phyloP scores from a whole-genome alignment of 106 monocot genomes.

The Ottelia alismoides region DNA sequence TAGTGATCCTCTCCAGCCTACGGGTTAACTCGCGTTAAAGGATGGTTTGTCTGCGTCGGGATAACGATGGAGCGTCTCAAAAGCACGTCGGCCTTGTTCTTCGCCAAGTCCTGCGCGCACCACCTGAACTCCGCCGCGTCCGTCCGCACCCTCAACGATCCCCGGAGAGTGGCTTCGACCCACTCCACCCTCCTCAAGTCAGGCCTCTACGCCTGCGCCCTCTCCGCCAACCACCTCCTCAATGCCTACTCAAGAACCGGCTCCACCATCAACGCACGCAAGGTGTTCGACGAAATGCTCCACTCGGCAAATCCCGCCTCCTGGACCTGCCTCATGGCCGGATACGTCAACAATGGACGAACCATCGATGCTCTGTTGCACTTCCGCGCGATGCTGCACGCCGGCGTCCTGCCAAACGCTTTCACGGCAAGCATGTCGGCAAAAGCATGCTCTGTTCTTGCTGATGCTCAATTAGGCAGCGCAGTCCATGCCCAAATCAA shows the following conservation, averaged over 20 bases:
- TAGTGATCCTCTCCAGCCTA: too few relatives aligned
- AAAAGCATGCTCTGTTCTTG: constrained; percentile 38
- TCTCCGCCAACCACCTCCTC: constrained; percentile 56
- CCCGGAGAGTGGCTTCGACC: constrained; percentile 8
- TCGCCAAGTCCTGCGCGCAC: too few relatives aligned
- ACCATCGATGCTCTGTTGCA: constrained; percentile 22
- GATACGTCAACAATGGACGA: constrained; percentile 17
- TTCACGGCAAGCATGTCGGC: constrained; percentile 45
- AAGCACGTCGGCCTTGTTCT: too few relatives aligned
- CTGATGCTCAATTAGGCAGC: constrained; percentile 20
- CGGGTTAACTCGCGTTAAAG: too few relatives aligned
- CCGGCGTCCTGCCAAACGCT: constrained; percentile 26
- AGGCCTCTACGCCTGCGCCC: constrained; percentile 7
- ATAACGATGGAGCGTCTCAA: too few relatives aligned
- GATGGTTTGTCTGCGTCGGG: too few relatives aligned
- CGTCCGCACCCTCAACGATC: constrained; percentile 8
- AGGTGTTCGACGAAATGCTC: constrained; percentile 54
- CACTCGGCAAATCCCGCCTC: constrained; percentile 42
- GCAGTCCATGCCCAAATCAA: constrained; percentile 41
- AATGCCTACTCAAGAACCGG: constrained; percentile 39
- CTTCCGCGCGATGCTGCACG: constrained; percentile 28
- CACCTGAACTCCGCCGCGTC: too few relatives aligned
- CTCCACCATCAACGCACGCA: constrained; percentile 14
- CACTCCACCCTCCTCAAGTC: constrained; percentile 52
- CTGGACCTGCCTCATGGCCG: constrained; percentile 77